Conservation (phyloP, 306 rosid species). For the Oxytropis ochrocephala region DNA sequence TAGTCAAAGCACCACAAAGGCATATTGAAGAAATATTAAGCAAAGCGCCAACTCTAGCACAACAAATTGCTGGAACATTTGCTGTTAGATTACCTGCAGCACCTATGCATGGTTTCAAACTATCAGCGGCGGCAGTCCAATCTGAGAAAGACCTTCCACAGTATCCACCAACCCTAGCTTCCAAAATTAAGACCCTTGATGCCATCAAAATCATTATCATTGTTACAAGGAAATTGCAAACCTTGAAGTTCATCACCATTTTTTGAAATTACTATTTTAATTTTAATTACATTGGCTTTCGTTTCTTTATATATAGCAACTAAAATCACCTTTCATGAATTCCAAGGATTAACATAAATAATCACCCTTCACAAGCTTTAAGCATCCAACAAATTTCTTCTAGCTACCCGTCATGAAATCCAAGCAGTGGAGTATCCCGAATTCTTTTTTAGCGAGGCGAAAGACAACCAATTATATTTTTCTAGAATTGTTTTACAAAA, state of each 20-base stretch:
- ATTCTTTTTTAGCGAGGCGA: too few species aligned
- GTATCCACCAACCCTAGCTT: conserved; percentile 45
- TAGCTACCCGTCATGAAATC: too few species aligned
- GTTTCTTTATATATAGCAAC: too few species aligned
- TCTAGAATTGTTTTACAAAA: too few species aligned
- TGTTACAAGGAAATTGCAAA: background rate
- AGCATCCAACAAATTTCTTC: too few species aligned
- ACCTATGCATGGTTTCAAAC: conserved; percentile 64
- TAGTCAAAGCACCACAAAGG: too few species aligned
- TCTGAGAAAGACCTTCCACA: conserved; percentile 71
- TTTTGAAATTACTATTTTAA: background rate
- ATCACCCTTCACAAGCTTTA: too few species aligned
- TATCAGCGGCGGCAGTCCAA: conserved; percentile 71
- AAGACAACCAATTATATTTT: too few species aligned
- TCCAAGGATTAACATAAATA: too few species aligned
- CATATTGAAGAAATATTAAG: background rate
- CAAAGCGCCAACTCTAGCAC: conserved; percentile 28
- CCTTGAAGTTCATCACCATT: background rate
- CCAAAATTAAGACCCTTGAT: conserved; percentile 15
- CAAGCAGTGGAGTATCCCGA: too few species aligned
- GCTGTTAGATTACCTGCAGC: conserved; percentile 47
- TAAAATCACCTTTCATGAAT: too few species aligned
- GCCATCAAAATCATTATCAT: conserved; percentile 16
- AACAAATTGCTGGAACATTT: conserved; percentile 60
- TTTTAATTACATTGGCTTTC: too few species aligned